phyloP scores from a whole-genome alignment of 768 basidiomycete genomes.

The Boletus tylopilopsis region DNA sequence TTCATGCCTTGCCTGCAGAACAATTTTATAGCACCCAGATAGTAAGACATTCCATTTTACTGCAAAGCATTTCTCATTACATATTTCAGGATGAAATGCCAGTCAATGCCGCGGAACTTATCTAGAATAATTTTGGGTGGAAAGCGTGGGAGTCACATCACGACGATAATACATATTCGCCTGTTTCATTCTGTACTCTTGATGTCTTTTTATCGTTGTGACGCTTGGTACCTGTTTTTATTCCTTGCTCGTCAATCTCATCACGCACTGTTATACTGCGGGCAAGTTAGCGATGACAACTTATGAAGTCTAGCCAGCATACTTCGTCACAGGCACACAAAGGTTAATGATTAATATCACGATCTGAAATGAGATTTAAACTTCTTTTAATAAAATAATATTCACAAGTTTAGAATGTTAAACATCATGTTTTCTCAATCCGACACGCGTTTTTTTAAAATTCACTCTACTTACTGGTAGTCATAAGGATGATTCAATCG shows the following conservation, averaged over 20 bases:
- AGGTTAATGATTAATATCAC: too few species aligned
- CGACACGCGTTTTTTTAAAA: too few species aligned
- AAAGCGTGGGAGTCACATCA: slow-evolving; percentile 2
- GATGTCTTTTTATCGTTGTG: slow-evolving; percentile 7
- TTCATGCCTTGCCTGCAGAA: slow-evolving; percentile 44
- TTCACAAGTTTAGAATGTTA: too few species aligned
- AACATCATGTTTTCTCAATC: too few species aligned
- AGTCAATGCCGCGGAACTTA: slow-evolving; percentile 95
- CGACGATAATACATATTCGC: slow-evolving; percentile 1
- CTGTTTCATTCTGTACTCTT: slow-evolving; percentile 17
- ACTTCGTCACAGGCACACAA: too few species aligned
- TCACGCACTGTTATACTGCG: not conserved
- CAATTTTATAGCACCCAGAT: slow-evolving; percentile 97
- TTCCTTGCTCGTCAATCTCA: slow-evolving; percentile 5
- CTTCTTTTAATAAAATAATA: too few species aligned
- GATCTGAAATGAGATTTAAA: too few species aligned
- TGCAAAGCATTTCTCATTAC: slow-evolving; percentile 17
- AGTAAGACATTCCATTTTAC: slow-evolving; percentile 40
- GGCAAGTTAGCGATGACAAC: too few species aligned
- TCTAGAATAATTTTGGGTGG: slow-evolving; percentile 43
- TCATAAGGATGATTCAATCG: not conserved
- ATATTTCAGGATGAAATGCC: slow-evolving; percentile 90
- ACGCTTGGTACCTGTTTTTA: slow-evolving; percentile 7
- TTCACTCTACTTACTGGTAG: too few species aligned
- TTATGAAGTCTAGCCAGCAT: too few species aligned